Evolutionary conservation across 768 basidiomycete genomes (phyloP), one percentile per base, ranked within the genome.

Genomic region (Cystofilobasidium ferigula): DNA sequence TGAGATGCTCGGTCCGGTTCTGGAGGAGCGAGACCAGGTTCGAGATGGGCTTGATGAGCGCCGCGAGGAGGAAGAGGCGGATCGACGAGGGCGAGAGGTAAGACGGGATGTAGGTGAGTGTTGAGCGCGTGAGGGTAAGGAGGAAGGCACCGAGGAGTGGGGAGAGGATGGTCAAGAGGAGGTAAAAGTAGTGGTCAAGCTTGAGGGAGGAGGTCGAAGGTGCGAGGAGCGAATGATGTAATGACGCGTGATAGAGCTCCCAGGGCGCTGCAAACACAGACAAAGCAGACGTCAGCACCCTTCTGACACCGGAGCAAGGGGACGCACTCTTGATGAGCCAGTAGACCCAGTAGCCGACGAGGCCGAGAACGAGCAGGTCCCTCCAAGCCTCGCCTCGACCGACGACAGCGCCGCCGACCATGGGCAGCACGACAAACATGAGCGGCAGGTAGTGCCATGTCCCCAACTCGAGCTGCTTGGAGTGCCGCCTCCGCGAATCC

Each of bases 241-340:
- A 70, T 48, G 68, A 71, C n/a, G 63, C 61, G 63, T 73, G 71
- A 62, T 74, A 75, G 34, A 75, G 63, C n/a, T 71, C 73, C 74
- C 74, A 75, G 0, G 74, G 74, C 0, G 71, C 73, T 73, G 64
- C 10, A 8, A 28, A 18, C 2, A 18, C 0, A 32, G 3, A 48
- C 8, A n/a, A 43, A 30, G 40, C 3, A 43, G 13, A 34, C 12
- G 10, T 59, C 43, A 42, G 40, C 10, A 22, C 26, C 32, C 5
- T 35, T 24, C n/a, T 20, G 35, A 30, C 6, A 43, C 18, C 7
- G 8, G 34, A 16, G 51, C 24, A 26, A 32, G 42, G 16, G 5
- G 22, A 59, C 70, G 35, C 57, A 72, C 72, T 71, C 35, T 71
- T 73, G 62, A 75, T 69, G 48, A 75, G 69, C 35, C 72, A 72